Percentiles rank a stretch among this genome's conserved stretches.
Evolutionary conservation across 768 basidiomycete genomes (phyloP).

Genomic region (Rubroboletus satanas): DNA sequence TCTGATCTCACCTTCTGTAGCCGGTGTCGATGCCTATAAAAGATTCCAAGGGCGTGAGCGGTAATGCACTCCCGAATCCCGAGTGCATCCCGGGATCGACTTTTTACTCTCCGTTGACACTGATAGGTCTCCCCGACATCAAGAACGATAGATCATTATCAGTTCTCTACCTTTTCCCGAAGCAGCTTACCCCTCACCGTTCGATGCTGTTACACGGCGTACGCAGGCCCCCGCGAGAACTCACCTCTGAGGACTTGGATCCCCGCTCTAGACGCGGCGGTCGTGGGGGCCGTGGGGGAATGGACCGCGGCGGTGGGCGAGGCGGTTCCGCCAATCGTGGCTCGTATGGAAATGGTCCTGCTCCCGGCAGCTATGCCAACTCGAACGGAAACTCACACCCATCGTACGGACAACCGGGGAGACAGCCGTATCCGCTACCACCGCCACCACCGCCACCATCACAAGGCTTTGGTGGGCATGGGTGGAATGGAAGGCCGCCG

Average conservation of each 20-base stretch:
- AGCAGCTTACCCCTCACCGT: conserved; percentile 79
- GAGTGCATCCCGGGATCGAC: conserved; percentile 90
- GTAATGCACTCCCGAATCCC: conserved; percentile 77
- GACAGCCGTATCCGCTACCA: conserved; percentile 15
- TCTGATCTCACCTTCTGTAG: conserved; percentile 41
- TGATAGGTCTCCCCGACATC: conserved; percentile 68
- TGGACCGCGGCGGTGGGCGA: conserved; percentile 36
- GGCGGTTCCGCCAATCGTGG: conserved; percentile 27
- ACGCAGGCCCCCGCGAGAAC: conserved; percentile 50
- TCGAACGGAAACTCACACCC: conserved; percentile 19
- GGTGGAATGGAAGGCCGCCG: conserved; percentile 32
- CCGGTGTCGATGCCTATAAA: conserved; percentile 66
- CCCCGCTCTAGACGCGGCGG: conserved; percentile 53
- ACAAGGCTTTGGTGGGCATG: conserved; percentile 30
- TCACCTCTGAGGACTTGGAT: conserved; percentile 68
- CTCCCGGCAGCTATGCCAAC: conserved; percentile 3
- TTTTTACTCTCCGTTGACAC: conserved; percentile 69
- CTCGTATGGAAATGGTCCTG: conserved; percentile 18
- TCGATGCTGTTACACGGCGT: conserved; percentile 79
- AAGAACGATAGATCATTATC: conserved; percentile 85
- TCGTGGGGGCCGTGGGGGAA: conserved; percentile 45
- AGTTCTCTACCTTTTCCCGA: conserved; percentile 84
- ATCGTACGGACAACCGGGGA: conserved; percentile 16
- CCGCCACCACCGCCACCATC: conserved; percentile 1
- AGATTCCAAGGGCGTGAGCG: conserved; percentile 75